phyloP scores from a whole-genome alignment of 2,329 filamentous ascomycete genomes.

The Apiospora rasikravindrae region DNA sequence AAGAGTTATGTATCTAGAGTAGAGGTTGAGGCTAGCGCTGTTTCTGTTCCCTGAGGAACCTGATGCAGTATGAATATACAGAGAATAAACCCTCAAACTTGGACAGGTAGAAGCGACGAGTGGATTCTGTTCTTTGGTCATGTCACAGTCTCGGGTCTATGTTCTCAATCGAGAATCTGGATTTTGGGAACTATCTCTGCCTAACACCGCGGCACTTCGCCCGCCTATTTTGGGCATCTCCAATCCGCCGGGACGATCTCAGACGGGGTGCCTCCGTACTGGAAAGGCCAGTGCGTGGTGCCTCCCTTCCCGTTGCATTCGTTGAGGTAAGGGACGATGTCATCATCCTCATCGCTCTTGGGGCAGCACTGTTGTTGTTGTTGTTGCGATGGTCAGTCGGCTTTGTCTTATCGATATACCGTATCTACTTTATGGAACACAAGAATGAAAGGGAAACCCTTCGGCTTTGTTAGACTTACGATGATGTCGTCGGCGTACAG shows the following conservation, averaged over 20 bases:
- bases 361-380: not conserved
- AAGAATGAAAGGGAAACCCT: not conserved
- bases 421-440: not conserved
- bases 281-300: not conserved
- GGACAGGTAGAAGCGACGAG: too few relatives aligned
- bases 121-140: too few relatives aligned
- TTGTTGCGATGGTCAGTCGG: too few relatives aligned
- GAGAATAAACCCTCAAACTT: too few relatives aligned
- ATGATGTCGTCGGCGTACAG: not conserved
- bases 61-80: too few relatives aligned
- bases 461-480: not conserved
- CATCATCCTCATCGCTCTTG: not conserved
- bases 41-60: too few relatives aligned
- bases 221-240: not conserved
- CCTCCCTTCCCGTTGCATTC: not conserved
- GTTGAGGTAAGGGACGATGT: not conserved
- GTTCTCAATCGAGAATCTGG: not conserved
- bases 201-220: not conserved
- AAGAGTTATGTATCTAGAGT: too few relatives aligned
- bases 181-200: not conserved
- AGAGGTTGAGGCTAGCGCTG: too few relatives aligned
- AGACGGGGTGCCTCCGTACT: not conserved
- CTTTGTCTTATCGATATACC: too few relatives aligned
- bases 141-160: too few relatives aligned
- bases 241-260: not conserved